Evolutionary conservation across 352 stramenopile species (phyloP), one percentile per base, ranked within the genome.

Genomic region (Phytopythium sindhum): DNA sequence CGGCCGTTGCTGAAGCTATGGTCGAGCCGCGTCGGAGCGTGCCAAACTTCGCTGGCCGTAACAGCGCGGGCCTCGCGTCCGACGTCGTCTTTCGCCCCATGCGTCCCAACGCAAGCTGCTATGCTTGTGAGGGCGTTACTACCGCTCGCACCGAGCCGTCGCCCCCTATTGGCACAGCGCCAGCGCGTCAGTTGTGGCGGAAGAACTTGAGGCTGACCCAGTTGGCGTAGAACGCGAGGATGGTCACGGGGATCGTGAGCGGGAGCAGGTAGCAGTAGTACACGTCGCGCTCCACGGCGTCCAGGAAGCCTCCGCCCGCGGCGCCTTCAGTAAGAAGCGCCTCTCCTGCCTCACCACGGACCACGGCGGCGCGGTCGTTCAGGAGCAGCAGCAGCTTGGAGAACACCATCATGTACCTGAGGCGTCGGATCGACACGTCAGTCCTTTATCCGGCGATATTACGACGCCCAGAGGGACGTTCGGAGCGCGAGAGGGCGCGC

Each of bases 151-250:
- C 35, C 4, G 35, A 26, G 21, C 0, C 44, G 17, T 37, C 24
- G 26, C 8, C 6, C 6, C 11, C n/a, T 23, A 19, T 0, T 7
- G 23, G 4, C 23, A 0, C 9, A 14, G 11, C n/a, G 0, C 11
- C 1, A 8, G 11, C n/a, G 31, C 24, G 4, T 69, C 77, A 91
- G 42, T 91, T 93, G 68, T 93, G 83, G 23, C 83, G 83, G 68
- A 93, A 93, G 72, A 91, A 93, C 71, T 93, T 93, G 72, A 91
- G 80, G 65, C 85, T 89, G 64, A 91, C 83, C 85, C 85, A 94
- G 59, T 91, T 91, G 54, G 79, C 69, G 67, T 92, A 92, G 72
- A 81, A 91, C 37, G 81, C 78, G 53, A 94, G 67, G 57, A 94
- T 85, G 29, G 81, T 80, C 51, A 90, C 79, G 28, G 85, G 83